A percentile compares a stretch with the other conserved stretches of the same genome.
phyloP scores from a whole-genome alignment of 257 asterid genomes.

The Cinchona pubescens region DNA sequence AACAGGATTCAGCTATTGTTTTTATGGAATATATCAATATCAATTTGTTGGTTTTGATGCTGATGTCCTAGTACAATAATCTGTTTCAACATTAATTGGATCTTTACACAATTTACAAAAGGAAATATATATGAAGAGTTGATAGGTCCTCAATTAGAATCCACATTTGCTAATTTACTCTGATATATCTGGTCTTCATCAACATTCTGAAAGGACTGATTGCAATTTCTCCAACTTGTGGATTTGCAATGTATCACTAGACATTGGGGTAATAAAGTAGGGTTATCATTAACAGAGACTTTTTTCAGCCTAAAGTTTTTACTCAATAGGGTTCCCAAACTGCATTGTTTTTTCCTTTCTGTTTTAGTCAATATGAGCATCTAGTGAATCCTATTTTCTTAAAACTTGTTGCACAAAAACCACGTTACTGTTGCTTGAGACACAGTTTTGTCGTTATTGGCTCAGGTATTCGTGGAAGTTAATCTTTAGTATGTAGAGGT shows the following conservation, averaged over 20 bases:
- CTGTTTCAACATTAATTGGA: background rate
- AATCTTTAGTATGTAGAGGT: background rate
- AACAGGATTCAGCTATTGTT: background rate
- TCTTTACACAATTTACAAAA: background rate
- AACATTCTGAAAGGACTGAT: background rate
- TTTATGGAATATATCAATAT: background rate
- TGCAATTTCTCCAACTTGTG: background rate
- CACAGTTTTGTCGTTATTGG: background rate
- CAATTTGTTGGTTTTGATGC: constrained; percentile 1
- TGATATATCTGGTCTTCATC: background rate
- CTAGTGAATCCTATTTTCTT: background rate
- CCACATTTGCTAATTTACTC: background rate
- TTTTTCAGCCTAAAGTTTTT: background rate
- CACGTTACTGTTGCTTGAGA: background rate
- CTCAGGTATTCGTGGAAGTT: background rate
- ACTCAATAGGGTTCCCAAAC: background rate
- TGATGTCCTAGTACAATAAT: background rate
- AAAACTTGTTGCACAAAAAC: background rate
- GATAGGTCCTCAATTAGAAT: background rate
- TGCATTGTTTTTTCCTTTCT: constrained; percentile 4
- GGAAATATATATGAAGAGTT: background rate
- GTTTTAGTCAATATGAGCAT: background rate
- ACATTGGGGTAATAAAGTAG: background rate
- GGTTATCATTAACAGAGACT: background rate
- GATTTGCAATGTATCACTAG: background rate